phyloP scores from a whole-genome alignment of 495 filamentous ascomycete genomes.

The Apodospora peruviana region DNA sequence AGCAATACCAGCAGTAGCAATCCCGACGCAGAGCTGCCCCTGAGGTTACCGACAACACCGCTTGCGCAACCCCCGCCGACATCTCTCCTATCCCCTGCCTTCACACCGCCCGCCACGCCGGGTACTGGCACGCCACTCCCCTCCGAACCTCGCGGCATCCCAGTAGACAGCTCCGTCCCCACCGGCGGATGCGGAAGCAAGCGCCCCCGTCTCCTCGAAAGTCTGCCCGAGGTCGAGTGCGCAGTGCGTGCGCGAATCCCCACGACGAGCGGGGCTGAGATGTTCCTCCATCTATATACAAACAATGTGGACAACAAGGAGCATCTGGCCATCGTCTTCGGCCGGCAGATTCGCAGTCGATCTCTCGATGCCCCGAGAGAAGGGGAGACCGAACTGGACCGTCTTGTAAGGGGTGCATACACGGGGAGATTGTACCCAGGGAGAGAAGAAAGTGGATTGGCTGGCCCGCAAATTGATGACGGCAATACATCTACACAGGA shows the following conservation, averaged over 20 bases:
- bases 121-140: slow-evolving; percentile 4
- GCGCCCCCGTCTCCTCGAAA: slow-evolving; percentile 60
- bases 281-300: slow-evolving; percentile 93
- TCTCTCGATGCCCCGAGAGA: slow-evolving; percentile 73
- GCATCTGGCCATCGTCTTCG: slow-evolving; percentile 97
- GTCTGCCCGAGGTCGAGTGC: slow-evolving; percentile 70
- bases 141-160: slow-evolving; percentile 41
- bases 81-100: slow-evolving; percentile 64
- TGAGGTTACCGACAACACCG: slow-evolving; percentile 10
- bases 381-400: slow-evolving; percentile 92
- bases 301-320: slow-evolving; percentile 94
- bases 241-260: slow-evolving; percentile 81
- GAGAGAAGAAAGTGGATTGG: slow-evolving; percentile 60
- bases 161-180: slow-evolving; percentile 48
- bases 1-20: background rate
- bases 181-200: slow-evolving; percentile 48
- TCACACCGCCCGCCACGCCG: slow-evolving; percentile 60
- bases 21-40: background rate
- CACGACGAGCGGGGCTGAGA: slow-evolving; percentile 83
- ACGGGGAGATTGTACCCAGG: slow-evolving; percentile 83
- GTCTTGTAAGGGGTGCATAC: slow-evolving; percentile 93
- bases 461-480: background rate
- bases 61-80: slow-evolving; percentile 29
- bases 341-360: slow-evolving; percentile 70
- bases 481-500: slow-evolving; percentile 4